phyloP scores from a whole-genome alignment of 2,329 filamentous ascomycete species.

The Scytalidium sp. region DNA sequence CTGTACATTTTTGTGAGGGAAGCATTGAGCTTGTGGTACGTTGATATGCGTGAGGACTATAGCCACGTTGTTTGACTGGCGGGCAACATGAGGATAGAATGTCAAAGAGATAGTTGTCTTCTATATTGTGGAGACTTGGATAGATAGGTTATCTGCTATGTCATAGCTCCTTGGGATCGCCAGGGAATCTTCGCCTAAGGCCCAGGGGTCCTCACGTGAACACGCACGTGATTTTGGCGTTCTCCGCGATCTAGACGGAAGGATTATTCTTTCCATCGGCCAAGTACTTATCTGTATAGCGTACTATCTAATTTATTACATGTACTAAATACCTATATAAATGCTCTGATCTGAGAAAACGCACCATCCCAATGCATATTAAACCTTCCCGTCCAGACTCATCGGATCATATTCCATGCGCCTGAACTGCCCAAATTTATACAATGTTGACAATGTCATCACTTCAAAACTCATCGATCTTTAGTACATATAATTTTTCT shows the following conservation, averaged over 20 bases:
- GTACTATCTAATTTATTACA: too few relatives aligned
- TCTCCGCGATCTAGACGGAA: too few relatives aligned
- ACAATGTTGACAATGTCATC: neutral
- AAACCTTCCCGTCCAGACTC: neutral
- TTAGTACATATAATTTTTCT: slow-evolving; percentile 16
- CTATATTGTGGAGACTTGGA: neutral
- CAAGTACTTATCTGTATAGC: too few relatives aligned
- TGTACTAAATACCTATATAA: too few relatives aligned
- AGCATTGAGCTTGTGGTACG: slow-evolving; percentile 25
- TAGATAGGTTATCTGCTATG: slow-evolving; percentile 1
- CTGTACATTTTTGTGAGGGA: slow-evolving; percentile 48
- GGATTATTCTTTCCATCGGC: too few relatives aligned
- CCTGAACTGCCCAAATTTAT: neutral
- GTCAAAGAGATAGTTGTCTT: neutral
- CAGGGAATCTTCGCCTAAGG: neutral
- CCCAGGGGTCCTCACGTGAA: too few relatives aligned
- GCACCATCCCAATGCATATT: too few relatives aligned
- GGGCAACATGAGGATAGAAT: neutral
- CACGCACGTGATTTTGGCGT: too few relatives aligned
- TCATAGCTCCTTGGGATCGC: neutral
- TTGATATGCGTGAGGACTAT: neutral
- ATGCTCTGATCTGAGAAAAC: too few relatives aligned
- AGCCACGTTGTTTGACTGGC: neutral
- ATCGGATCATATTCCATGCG: neutral
- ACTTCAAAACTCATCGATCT: slow-evolving; percentile 19